phyloP scores from a whole-genome alignment of 1,284 basidiomycete genomes.

The Cryptococcus sp. region DNA sequence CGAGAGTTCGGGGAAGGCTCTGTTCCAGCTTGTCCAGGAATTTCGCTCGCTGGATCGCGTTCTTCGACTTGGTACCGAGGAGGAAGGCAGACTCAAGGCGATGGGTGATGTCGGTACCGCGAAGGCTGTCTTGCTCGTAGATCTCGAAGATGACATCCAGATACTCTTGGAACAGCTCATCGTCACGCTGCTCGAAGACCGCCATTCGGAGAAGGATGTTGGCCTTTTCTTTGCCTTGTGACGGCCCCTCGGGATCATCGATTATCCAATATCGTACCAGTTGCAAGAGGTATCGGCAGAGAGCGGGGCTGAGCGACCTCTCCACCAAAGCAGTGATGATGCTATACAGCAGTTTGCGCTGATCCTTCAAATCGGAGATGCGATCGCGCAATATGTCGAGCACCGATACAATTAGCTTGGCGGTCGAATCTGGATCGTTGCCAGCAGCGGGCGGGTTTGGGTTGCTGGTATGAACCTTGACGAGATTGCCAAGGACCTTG shows the following conservation, averaged over 20 bases:
- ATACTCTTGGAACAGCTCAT: slow-evolving; percentile 79
- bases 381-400: slow-evolving; percentile 59
- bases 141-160: slow-evolving; percentile 91
- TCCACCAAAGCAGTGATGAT: slow-evolving; percentile 80
- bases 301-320: slow-evolving; percentile 78
- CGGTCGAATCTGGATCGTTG: slow-evolving; percentile 48
- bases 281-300: slow-evolving; percentile 86
- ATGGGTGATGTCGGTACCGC: slow-evolving; percentile 90
- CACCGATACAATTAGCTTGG: slow-evolving; percentile 57
- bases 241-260: slow-evolving; percentile 69
- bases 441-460: slow-evolving; percentile 30
- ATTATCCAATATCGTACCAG: slow-evolving; percentile 86
- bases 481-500: slow-evolving; percentile 81
- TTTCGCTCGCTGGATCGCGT: slow-evolving; percentile 74
- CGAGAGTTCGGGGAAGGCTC: slow-evolving; percentile 80
- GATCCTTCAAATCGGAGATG: slow-evolving; percentile 59
- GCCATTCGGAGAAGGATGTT: slow-evolving; percentile 88
- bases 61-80: slow-evolving; percentile 83
- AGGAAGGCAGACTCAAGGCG: slow-evolving; percentile 92
- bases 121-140: slow-evolving; percentile 81
- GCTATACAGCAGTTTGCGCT: slow-evolving; percentile 68
- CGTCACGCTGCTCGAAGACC: slow-evolving; percentile 76
- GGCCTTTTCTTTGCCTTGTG: slow-evolving; percentile 95
- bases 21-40: slow-evolving; percentile 91
- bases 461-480: slow-evolving; percentile 82